Evolutionary conservation across 2,329 filamentous ascomycete genomes (phyloP).

Genomic region (Pseudopyrenochaeta lycopersici): DNA sequence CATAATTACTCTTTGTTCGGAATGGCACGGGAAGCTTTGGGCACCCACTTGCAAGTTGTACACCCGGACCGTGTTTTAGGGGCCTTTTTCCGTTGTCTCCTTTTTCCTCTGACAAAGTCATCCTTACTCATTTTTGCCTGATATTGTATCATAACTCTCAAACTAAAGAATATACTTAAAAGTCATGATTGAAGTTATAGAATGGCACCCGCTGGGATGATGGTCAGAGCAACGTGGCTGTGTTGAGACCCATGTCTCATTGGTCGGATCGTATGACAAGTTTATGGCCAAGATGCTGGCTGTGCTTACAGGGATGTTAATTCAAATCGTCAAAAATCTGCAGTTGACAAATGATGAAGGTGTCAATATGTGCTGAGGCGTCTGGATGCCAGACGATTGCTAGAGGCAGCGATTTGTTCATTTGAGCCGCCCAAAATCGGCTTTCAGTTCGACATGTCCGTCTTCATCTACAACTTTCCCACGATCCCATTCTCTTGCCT

Average conservation of each 20-base stretch:
- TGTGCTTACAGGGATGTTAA: neutral
- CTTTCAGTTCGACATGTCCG: constrained; percentile 61
- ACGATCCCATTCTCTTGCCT: constrained; percentile 73
- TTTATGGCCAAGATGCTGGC: no score
- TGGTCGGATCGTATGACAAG: constrained; percentile 9
- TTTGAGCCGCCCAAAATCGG: constrained; percentile 57
- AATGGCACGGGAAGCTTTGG: neutral
- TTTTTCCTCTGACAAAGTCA: constrained; percentile 8
- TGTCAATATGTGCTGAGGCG: neutral
- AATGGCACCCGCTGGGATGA: neutral
- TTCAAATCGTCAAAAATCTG: neutral
- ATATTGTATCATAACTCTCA: no score
- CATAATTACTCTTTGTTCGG: neutral
- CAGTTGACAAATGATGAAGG: neutral
- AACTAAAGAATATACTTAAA: neutral
- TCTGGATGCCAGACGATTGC: neutral
- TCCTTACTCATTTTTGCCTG: neutral
- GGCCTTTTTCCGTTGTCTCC: constrained; percentile 3
- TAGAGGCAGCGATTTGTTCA: constrained; percentile 4
- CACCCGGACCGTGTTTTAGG: constrained; percentile 10
- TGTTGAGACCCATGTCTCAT: neutral
- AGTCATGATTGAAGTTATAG: neutral
- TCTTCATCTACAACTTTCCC: constrained; percentile 68
- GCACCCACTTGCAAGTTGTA: constrained; percentile 13
- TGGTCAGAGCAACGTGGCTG: neutral